Evolutionary conservation across 805 yeast species (phyloP), one percentile per base, ranked within the genome.

Genomic region (Lipomyces sp.): DNA sequence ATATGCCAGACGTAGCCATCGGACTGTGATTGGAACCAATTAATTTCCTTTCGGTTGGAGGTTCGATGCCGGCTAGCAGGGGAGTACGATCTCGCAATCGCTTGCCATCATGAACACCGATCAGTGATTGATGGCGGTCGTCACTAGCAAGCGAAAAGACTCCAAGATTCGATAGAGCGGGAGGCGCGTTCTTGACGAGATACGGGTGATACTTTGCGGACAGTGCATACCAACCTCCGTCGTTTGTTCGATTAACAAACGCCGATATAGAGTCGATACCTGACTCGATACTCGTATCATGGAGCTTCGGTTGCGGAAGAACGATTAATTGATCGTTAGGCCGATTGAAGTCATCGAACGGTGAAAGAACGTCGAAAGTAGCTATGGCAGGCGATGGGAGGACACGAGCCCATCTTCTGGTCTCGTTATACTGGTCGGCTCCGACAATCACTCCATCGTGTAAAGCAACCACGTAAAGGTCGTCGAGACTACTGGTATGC

Each of bases 391-490:
- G 64, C 3, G 42, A 66, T n/a, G 51, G 62, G 58, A 42, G 67
- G 69, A 34, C 64, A 60, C 50, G 63, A 37, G 64, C 73, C 79
- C 72, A 70, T 7, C 62, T 42, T 33, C 64, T 53, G n/a, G 65
- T 24, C 35, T 61, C 57, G 50, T 56, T 30, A 59, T 34, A 64
- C 15, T 42, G 55, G 18, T 45, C 61, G 30, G 42, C 71, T 0
- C 96, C 97, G 63, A 93, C 77, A 15, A 94, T 77, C 0, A 96
- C 85, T 64, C 84, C 86, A 75, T 92, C 96, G 73, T 89, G 90
- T 74, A 91, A 87, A 0, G 98, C 96, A 4, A 94, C 87, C 69
- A 94, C 86, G 71, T 89, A 90, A 2, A 92, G 79, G 45, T 87
- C 87, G 77, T 93, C 98, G 18, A 82, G 75, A 2, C 64, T 59